These are phyloP conservation scores for Fusarium paranaense DNA, from an alignment of 2,329 filamentous ascomycete genomes.

Conservation along the genomic window DNA sequence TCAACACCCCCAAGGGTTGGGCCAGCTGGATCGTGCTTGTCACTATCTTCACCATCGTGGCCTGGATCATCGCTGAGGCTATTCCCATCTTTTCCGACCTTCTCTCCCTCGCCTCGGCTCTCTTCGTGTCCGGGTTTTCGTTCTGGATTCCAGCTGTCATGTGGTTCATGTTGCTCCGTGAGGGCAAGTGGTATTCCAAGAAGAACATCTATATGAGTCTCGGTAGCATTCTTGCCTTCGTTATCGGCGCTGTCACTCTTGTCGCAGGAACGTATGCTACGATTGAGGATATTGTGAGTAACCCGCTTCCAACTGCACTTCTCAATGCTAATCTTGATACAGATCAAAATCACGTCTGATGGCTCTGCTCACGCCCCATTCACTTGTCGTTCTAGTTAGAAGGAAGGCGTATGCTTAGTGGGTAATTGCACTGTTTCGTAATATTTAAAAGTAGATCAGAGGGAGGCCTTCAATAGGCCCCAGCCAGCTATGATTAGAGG, in stretches of 20 bases:
- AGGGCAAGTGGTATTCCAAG: slow-evolving; percentile 35
- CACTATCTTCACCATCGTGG: slow-evolving; percentile 29
- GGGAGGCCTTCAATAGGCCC: not conserved
- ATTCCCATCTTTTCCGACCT: slow-evolving; percentile 37
- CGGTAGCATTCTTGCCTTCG: slow-evolving; percentile 29
- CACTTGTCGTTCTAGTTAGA: slow-evolving; percentile 27
- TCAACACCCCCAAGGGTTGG: slow-evolving; percentile 34
- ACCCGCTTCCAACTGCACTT: rapidly evolving
- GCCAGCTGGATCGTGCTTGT: slow-evolving; percentile 32
- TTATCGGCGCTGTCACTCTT: slow-evolving; percentile 34
- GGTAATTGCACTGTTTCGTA: not conserved
- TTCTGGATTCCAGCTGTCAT: slow-evolving; percentile 36
- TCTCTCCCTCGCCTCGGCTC: slow-evolving; percentile 29
- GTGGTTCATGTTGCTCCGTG: slow-evolving; percentile 33
- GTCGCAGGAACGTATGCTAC: slow-evolving; percentile 36
- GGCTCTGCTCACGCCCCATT: slow-evolving; percentile 41
- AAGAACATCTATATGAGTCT: slow-evolving; percentile 32
- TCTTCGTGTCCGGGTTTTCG: slow-evolving; percentile 33
- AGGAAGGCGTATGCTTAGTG: not conserved
- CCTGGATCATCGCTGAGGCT: slow-evolving; percentile 35
- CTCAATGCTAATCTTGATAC: not conserved
- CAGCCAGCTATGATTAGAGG: not conserved
- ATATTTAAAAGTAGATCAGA: not conserved
- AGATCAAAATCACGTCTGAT: slow-evolving; percentile 30
- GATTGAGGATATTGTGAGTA: slow-evolving; percentile 37